These are phyloP conservation scores for Fusarium coicis DNA, from an alignment of 2,329 filamentous ascomycete species.

Conservation along the genomic window DNA sequence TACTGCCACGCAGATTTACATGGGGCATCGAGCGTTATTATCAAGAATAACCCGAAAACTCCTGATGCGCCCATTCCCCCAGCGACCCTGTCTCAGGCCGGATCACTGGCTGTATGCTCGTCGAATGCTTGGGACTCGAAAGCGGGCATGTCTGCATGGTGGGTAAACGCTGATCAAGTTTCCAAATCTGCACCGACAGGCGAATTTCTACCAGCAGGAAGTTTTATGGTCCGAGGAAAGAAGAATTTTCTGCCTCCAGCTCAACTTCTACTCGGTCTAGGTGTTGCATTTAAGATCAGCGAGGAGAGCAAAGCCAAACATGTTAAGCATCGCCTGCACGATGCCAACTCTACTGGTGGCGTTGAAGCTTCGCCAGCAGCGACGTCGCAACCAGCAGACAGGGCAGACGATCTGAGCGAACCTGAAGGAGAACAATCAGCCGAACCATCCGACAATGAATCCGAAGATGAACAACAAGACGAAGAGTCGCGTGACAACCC, in stretches of 20 bases:
- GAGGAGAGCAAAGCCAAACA: slow-evolving; percentile 87
- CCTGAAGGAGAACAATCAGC: slow-evolving; percentile 44
- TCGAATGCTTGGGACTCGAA: slow-evolving; percentile 97
- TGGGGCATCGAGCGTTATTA: slow-evolving; percentile 84
- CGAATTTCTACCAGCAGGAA: slow-evolving; percentile 81
- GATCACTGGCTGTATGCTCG: slow-evolving; percentile 83
- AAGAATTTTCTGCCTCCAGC: slow-evolving; percentile 93
- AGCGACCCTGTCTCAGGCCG: slow-evolving; percentile 90
- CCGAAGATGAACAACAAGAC: slow-evolving; percentile 48
- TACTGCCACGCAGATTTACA: slow-evolving; percentile 92
- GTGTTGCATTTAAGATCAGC: slow-evolving; percentile 87
- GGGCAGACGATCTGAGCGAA: slow-evolving; percentile 35
- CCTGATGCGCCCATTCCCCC: slow-evolving; percentile 90
- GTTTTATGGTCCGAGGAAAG: slow-evolving; percentile 83
- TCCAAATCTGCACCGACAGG: slow-evolving; percentile 84
- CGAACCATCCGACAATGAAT: slow-evolving; percentile 46
- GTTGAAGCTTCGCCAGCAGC: slow-evolving; percentile 18
- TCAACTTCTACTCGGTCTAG: slow-evolving; percentile 88
- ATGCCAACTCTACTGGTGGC: slow-evolving; percentile 35
- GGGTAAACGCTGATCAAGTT: slow-evolving; percentile 91
- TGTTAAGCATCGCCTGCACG: slow-evolving; percentile 69
- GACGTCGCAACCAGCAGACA: slow-evolving; percentile 43
- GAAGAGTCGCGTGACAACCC: slow-evolving; percentile 51
- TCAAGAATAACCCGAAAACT: slow-evolving; percentile 85
- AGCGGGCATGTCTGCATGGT: slow-evolving; percentile 94